Evolutionary conservation across 2,329 filamentous ascomycete genomes (phyloP).

Genomic region (Cladosporium phlei): DNA sequence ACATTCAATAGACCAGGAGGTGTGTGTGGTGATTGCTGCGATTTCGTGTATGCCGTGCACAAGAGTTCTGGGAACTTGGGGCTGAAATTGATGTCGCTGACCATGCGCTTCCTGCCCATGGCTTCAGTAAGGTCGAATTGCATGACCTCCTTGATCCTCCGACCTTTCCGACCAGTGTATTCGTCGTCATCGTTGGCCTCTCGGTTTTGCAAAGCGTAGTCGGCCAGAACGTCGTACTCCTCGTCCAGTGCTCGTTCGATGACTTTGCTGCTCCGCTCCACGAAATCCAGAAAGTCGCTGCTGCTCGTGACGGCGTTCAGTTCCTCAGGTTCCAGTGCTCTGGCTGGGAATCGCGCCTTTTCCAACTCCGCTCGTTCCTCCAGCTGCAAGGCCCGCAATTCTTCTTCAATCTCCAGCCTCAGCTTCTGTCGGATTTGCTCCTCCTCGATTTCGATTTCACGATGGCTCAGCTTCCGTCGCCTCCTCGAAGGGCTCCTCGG

Average conservation of each 20-base stretch:
- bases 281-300: constrained; percentile 89
- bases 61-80: constrained; percentile 86
- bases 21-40: constrained; percentile 63
- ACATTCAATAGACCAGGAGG: constrained; percentile 91
- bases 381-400: constrained; percentile 67
- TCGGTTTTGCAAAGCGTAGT: constrained; percentile 78
- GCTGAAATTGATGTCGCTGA: constrained; percentile 92
- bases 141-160: constrained; percentile 77
- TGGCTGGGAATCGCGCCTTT: constrained; percentile 63
- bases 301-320: constrained; percentile 85
- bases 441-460: constrained; percentile 69
- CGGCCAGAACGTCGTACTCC: constrained; percentile 91
- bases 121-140: constrained; percentile 82
- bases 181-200: constrained; percentile 67
- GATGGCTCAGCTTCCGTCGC: constrained; percentile 70
- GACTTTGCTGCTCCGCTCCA: constrained; percentile 93
- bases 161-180: constrained; percentile 65
- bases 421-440: constrained; percentile 84
- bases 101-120: constrained; percentile 96
- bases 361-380: constrained; percentile 43
- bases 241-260: constrained; percentile 93
- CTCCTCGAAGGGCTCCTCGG: constrained; percentile 50
- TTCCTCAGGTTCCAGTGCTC: constrained; percentile 78
- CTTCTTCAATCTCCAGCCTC: constrained; percentile 85
- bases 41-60: constrained; percentile 90